These are phyloP conservation scores for Hyphochytrium catenoides DNA, from an alignment of 352 stramenopile genomes.

Conservation along the genomic window DNA sequence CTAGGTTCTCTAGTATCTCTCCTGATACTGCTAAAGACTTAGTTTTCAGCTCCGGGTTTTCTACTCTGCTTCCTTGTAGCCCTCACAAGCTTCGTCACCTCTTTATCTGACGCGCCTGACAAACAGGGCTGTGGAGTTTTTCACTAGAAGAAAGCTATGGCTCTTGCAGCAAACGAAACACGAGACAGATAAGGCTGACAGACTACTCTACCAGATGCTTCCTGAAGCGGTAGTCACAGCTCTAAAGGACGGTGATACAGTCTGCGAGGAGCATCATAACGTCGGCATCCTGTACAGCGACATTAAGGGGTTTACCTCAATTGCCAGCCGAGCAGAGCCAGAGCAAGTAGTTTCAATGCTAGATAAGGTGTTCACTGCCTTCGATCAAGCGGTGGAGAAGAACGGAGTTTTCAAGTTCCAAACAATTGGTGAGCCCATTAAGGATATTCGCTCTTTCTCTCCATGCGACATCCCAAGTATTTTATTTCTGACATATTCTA, in stretches of 20 bases:
- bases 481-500: too few species aligned
- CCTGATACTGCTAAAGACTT: too few species aligned
- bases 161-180: slow-evolving; percentile 50
- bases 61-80: too few species aligned
- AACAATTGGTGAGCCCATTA: slow-evolving; percentile 23
- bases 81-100: too few species aligned
- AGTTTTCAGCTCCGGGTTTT: too few species aligned
- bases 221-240: slow-evolving; percentile 48
- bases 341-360: slow-evolving; percentile 69
- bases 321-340: slow-evolving; percentile 47
- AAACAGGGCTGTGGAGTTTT: slow-evolving; percentile 51
- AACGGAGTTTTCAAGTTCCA: slow-evolving; percentile 33
- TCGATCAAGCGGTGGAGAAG: slow-evolving; percentile 71
- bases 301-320: slow-evolving; percentile 74
- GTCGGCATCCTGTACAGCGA: slow-evolving; percentile 69
- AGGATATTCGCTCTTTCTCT: too few species aligned
- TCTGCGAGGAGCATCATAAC: slow-evolving; percentile 57
- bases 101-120: too few species aligned
- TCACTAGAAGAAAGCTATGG: slow-evolving; percentile 50
- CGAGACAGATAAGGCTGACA: slow-evolving; percentile 53
- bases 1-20: too few species aligned
- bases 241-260: slow-evolving; percentile 48
- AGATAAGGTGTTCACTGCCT: slow-evolving; percentile 66
- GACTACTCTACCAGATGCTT: slow-evolving; percentile 60
- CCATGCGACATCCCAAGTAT: too few species aligned